Conservation (phyloP, 257 asterid genomes). For the Salvia miltiorrhiza region DNA sequence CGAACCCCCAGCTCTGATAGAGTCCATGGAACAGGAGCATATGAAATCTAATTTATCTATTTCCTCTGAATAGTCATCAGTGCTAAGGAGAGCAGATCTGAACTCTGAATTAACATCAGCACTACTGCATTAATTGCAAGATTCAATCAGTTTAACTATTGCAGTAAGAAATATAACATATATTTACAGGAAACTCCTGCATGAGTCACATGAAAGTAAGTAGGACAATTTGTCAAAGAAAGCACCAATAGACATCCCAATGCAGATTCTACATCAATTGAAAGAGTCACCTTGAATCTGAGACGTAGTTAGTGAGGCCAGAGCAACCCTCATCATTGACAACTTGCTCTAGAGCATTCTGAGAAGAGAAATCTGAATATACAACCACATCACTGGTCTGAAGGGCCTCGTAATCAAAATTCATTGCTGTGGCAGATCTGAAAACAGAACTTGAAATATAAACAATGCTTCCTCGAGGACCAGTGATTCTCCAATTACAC, state of each 20-base stretch:
- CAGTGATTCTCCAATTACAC: constrained; percentile 71
- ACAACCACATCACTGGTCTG: constrained; percentile 60
- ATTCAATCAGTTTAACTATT: constrained; percentile 13
- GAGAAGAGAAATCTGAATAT: constrained; percentile 59
- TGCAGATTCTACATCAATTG: constrained; percentile 3
- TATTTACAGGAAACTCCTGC: not conserved
- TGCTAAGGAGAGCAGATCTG: constrained; percentile 21
- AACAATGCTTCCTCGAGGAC: constrained; percentile 58
- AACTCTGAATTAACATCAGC: constrained; percentile 31
- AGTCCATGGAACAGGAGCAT: constrained; percentile 65
- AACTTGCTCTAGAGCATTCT: constrained; percentile 17
- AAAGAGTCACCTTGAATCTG: constrained; percentile 43
- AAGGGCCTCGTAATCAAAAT: constrained; percentile 56
- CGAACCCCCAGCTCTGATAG: constrained; percentile 67
- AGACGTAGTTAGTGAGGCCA: constrained; percentile 14
- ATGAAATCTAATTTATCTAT: constrained; percentile 67
- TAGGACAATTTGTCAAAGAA: constrained; percentile 1
- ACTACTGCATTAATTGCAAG: constrained; percentile 36
- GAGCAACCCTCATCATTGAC: constrained; percentile 30
- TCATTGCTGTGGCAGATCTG: constrained; percentile 47
- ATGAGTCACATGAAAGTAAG: not conserved
- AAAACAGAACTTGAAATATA: constrained; percentile 69
- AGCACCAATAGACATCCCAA: not conserved
- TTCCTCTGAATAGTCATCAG: constrained; percentile 55
- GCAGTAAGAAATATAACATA: constrained; percentile 7